A percentile compares a stretch with the other conserved stretches of the same genome.
These are phyloP conservation scores for Cutaneotrichosporon sp. DNA, from an alignment of 1,284 basidiomycete genomes.

Conservation along the genomic window DNA sequence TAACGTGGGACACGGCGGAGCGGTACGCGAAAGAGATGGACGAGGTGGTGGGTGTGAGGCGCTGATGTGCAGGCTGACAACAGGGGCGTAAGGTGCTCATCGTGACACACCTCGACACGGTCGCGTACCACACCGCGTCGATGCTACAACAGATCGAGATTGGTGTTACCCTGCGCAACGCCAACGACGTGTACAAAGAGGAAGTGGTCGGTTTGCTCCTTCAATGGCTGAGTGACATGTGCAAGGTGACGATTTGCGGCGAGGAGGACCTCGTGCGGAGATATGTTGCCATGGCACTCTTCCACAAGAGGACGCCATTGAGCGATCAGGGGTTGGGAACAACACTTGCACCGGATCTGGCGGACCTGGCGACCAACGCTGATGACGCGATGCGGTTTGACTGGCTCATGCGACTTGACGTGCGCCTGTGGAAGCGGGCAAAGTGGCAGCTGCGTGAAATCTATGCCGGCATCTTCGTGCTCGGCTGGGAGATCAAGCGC, in stretches of 20 bases:
- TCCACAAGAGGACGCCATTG: slow-evolving; percentile 12
- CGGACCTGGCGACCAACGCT: slow-evolving; percentile 7
- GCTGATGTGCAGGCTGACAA: slow-evolving; percentile 3
- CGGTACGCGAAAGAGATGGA: slow-evolving; percentile 65
- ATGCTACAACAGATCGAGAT: slow-evolving; percentile 83
- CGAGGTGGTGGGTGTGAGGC: slow-evolving; percentile 41
- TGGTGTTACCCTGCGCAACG: slow-evolving; percentile 80
- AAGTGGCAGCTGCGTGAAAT: slow-evolving; percentile 44
- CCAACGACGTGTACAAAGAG: slow-evolving; percentile 85
- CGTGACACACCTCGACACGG: slow-evolving; percentile 62
- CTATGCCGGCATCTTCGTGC: slow-evolving; percentile 28
- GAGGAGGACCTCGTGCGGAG: slow-evolving; percentile 66
- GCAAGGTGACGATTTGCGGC: slow-evolving; percentile 53
- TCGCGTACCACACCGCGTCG: slow-evolving; percentile 72
- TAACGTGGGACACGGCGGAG: slow-evolving; percentile 45
- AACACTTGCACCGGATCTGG: slow-evolving; percentile 11
- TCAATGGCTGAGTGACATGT: slow-evolving; percentile 79
- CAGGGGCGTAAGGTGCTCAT: slow-evolving; percentile 80
- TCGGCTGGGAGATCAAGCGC: slow-evolving; percentile 31
- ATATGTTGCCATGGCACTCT: slow-evolving; percentile 25
- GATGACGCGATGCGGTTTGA: slow-evolving; percentile 27
- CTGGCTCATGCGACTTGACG: slow-evolving; percentile 43
- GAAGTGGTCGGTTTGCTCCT: slow-evolving; percentile 77
- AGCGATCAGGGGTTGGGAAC: slow-evolving; percentile 12
- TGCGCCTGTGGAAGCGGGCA: slow-evolving; percentile 41